These are phyloP conservation scores for Sclerotinia glacialis DNA, from an alignment of 2,329 filamentous ascomycete species.

Conservation along the genomic window DNA sequence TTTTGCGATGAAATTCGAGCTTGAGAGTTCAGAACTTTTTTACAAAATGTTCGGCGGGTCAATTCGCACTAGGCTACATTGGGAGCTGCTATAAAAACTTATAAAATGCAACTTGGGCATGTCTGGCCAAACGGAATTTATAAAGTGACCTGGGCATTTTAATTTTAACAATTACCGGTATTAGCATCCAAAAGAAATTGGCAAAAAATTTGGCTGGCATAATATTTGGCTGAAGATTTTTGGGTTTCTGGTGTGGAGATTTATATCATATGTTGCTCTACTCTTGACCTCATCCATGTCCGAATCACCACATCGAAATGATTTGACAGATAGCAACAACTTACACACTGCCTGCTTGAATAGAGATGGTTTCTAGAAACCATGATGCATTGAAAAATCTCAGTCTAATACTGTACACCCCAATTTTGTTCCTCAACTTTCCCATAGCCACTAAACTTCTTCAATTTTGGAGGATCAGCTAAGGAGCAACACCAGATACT, in stretches of 20 bases:
- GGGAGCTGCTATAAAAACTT: slow-evolving; percentile 18
- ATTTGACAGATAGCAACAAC: background rate
- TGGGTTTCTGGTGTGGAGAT: background rate
- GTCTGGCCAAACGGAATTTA: background rate
- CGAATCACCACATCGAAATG: background rate
- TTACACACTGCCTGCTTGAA: background rate
- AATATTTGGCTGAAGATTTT: too few species aligned
- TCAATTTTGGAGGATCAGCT: slow-evolving; percentile 26
- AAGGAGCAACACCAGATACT: slow-evolving; percentile 33
- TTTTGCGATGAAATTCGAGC: slow-evolving; percentile 19
- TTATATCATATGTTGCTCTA: background rate
- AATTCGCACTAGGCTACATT: slow-evolving; percentile 26
- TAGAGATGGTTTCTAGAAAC: slow-evolving; percentile 18
- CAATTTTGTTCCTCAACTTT: slow-evolving; percentile 23
- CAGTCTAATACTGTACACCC: slow-evolving; percentile 37
- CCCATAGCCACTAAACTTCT: slow-evolving; percentile 24
- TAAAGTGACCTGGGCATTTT: background rate
- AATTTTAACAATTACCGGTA: background rate
- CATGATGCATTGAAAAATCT: slow-evolving; percentile 30
- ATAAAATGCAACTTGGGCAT: background rate
- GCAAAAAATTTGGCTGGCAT: too few species aligned
- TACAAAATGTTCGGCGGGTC: slow-evolving; percentile 23
- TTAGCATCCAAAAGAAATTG: too few species aligned
- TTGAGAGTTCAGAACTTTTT: slow-evolving; percentile 23
- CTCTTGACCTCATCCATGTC: background rate